Evolutionary conservation across 306 rosid genomes (phyloP), one percentile per base, ranked within the genome.

Genomic region (Amphicarpaea edgeworthii): DNA sequence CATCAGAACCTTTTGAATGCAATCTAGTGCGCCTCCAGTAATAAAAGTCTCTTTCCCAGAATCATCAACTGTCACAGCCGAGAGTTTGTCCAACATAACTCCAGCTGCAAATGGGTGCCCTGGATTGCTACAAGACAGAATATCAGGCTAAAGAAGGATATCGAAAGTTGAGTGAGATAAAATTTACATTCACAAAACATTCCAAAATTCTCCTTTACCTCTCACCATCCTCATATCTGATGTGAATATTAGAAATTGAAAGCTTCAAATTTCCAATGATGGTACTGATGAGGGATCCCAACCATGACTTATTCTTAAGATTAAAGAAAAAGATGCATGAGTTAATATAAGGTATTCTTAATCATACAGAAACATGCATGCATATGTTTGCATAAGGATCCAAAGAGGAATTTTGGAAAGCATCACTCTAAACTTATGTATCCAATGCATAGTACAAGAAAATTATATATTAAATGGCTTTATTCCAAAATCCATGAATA

Each of bases 101-200:
- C 99, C 99, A 72, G 97, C 97, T 73, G 97, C 92, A 88, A 95
- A 95, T 32, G 97, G 96, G 77, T 90, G 91, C 43, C 97, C 99
- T 59, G 92, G 93, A 82, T 95, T 95, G 92, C 99, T 95, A 80
- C 88, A 92, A 69, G 65, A 83, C 67, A 40, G 73, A 67, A 81
- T 63, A 80, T 78, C 77, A 89, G 68, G 62, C 68, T 45, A 60
- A 55, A 77, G 60, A 46, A 68, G 32, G 84, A 70, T 59, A 73
- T 50, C 53, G 15, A 12, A 78, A 43, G 3, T 9, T 3, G 10
- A 50, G 19, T 24, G 50, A 15, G 45, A 43, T 16, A 30, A 46
- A 70, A 64, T 69, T 66, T 28, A 47, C 45, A 51, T 50, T 62
- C 70, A 68, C 21, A 54, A 69, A 75, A 50, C 54, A 34, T 32